Conservation (phyloP, 495 filamentous ascomycete species). For the Melanomma pulvis-pyrius region DNA sequence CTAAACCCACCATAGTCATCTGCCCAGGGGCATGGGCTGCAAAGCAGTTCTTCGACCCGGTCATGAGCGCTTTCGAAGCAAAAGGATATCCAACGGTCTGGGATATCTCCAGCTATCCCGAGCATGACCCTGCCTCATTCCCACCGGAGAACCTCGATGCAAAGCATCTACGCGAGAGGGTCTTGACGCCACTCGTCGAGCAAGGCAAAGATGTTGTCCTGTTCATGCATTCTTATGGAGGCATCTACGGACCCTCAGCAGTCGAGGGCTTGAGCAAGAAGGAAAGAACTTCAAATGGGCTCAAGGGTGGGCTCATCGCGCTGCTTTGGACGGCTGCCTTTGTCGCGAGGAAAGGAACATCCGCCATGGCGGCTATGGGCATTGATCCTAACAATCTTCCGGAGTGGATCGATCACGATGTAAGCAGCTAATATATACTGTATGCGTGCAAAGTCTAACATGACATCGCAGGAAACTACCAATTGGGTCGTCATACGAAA, state of each 20-base stretch:
- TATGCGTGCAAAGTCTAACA: not conserved
- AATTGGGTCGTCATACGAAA: not conserved
- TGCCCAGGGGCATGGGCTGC: slow-evolving; percentile 1
- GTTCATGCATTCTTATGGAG: slow-evolving; percentile 10
- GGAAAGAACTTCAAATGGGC: not conserved
- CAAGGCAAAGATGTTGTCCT: not conserved
- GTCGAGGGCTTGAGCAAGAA: not conserved
- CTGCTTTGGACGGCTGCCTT: not conserved
- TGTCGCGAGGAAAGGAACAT: not conserved
- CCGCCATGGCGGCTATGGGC: not conserved
- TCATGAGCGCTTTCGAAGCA: not conserved
- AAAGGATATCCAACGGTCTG: not conserved
- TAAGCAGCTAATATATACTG: too few relatives aligned
- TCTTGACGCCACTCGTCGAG: not conserved
- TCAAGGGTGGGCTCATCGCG: not conserved
- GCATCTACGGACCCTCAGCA: not conserved
- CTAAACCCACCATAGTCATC: not conserved
- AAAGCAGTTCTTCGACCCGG: not conserved
- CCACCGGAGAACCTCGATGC: not conserved
- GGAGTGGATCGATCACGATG: too few relatives aligned
- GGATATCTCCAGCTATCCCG: not conserved
- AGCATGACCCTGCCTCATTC: not conserved
- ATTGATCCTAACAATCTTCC: not conserved
- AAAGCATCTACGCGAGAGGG: not conserved
- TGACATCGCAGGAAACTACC: not conserved